Percentiles rank a stretch among this genome's conserved stretches.
phyloP scores from a whole-genome alignment of 495 filamentous ascomycete species.

The Talaromyces borbonicus region DNA sequence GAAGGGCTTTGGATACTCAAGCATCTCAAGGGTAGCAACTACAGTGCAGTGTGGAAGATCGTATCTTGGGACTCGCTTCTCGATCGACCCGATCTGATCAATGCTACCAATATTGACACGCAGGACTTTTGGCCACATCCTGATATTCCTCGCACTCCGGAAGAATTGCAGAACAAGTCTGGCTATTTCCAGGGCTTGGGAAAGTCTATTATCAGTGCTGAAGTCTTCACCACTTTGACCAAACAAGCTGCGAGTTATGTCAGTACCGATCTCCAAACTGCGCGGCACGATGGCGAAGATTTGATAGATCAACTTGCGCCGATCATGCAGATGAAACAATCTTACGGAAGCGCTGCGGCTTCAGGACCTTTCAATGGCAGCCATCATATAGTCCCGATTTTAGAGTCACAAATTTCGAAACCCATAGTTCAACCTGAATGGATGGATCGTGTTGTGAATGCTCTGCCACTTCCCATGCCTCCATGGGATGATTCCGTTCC shows the following conservation, averaged over 20 bases:
- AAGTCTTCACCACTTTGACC: constrained; percentile 45
- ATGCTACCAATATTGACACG: constrained; percentile 24
- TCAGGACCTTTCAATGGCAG: constrained; percentile 21
- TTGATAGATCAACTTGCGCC: constrained; percentile 15
- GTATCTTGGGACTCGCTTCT: constrained; percentile 31
- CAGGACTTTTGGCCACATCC: constrained; percentile 28
- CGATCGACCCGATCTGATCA: constrained; percentile 16
- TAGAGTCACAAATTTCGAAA: constrained; percentile 36
- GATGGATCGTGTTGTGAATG: constrained; percentile 26
- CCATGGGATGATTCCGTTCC: constrained; percentile 22
- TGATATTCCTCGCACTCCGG: constrained; percentile 10
- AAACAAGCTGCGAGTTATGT: constrained; percentile 39
- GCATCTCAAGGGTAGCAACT: constrained; percentile 23
- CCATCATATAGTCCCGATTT: constrained; percentile 41
- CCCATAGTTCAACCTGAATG: constrained; percentile 28
- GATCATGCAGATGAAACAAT: constrained; percentile 20
- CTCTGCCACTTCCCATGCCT: constrained; percentile 26
- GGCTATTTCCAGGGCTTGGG: constrained; percentile 34
- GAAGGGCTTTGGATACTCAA: constrained; percentile 43
- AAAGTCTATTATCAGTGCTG: constrained; percentile 43
- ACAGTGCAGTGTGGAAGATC: constrained; percentile 27
- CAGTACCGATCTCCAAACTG: constrained; percentile 21
- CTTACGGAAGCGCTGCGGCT: constrained; percentile 7
- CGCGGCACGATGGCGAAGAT: constrained; percentile 14
- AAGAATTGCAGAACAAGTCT: constrained; percentile 14